Conservation (phyloP, 2,329 filamentous ascomycete species). For the Colletotrichum sp. region DNA sequence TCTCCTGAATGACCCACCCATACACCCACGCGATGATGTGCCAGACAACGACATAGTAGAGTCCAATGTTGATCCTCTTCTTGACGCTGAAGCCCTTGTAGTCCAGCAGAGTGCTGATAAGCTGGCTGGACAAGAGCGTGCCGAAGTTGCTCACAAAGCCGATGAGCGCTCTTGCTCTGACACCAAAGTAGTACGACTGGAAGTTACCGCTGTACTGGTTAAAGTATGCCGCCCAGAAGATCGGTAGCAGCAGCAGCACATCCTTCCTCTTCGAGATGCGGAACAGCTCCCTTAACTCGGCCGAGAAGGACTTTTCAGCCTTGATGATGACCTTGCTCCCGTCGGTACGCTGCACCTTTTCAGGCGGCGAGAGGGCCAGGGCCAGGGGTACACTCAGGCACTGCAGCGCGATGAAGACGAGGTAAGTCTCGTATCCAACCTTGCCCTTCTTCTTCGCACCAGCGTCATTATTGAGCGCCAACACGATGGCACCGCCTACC, state of each 20-base stretch:
- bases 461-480: slow-evolving; percentile 43
- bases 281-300: slow-evolving; percentile 28
- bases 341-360: slow-evolving; percentile 30
- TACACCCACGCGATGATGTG: slow-evolving; percentile 57
- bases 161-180: slow-evolving; percentile 50
- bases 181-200: slow-evolving; percentile 42
- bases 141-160: slow-evolving; percentile 43
- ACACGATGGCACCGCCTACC: slow-evolving; percentile 49
- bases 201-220: slow-evolving; percentile 48
- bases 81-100: slow-evolving; percentile 40
- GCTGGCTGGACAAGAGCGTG: slow-evolving; percentile 45
- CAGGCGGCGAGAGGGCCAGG: slow-evolving; percentile 28
- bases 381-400: slow-evolving; percentile 30
- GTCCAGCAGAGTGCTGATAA: slow-evolving; percentile 50
- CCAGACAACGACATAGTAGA: slow-evolving; percentile 47
- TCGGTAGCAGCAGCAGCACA: slow-evolving; percentile 24
- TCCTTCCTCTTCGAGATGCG: slow-evolving; percentile 22
- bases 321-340: slow-evolving; percentile 29
- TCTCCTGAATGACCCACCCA: slow-evolving; percentile 57
- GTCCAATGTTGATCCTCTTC: slow-evolving; percentile 45
- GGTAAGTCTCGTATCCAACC: slow-evolving; percentile 29
- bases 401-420: slow-evolving; percentile 32
- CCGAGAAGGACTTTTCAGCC: slow-evolving; percentile 24
- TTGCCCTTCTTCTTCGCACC: slow-evolving; percentile 26
- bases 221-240: slow-evolving; percentile 32